Percentiles rank a stretch among this genome's conserved stretches.
Conservation (phyloP, 2,329 filamentous ascomycete species). For the Claviceps humidiphila region DNA sequence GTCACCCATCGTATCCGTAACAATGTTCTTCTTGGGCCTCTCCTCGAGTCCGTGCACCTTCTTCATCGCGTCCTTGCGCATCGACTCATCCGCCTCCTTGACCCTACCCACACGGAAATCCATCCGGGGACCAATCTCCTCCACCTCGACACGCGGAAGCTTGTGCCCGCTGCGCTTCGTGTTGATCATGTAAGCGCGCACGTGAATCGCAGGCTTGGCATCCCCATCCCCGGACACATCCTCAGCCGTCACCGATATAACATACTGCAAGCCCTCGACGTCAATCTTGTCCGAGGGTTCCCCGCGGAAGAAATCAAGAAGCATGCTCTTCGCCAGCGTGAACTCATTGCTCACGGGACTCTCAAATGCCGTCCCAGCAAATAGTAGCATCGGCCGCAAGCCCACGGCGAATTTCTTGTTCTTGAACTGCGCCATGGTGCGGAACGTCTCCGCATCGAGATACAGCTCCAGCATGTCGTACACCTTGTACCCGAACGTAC, state of each 20-base stretch:
- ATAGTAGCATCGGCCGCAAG: conserved; percentile 80
- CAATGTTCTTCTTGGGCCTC: conserved; percentile 90
- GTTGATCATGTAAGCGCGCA: conserved; percentile 74
- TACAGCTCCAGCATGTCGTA: conserved; percentile 91
- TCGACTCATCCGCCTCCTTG: conserved; percentile 61
- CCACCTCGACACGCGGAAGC: conserved; percentile 79
- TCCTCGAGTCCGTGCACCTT: conserved; percentile 64
- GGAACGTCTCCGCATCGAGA: conserved; percentile 61
- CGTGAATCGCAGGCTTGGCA: conserved; percentile 42
- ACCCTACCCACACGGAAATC: conserved; percentile 78
- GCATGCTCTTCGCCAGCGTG: conserved; percentile 72
- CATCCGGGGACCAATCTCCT: conserved; percentile 90
- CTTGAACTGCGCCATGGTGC: conserved; percentile 62
- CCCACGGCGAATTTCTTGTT: conserved; percentile 64
- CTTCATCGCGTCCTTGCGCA: conserved; percentile 84
- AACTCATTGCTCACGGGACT: conserved; percentile 67
- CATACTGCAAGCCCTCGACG: conserved; percentile 87
- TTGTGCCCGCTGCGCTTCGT: conserved; percentile 81
- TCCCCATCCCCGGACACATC: conserved; percentile 36
- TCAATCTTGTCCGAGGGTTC: conserved; percentile 66
- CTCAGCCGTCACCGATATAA: conserved; percentile 68
- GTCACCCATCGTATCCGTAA: conserved; percentile 82
- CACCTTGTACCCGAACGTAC: conserved; percentile 75
- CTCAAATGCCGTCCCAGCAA: conserved; percentile 79
- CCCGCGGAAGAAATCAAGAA: conserved; percentile 85